Base-by-base conservation (phyloP, 2,329 filamentous ascomycete species). In the Fusarium graminum region DNA sequence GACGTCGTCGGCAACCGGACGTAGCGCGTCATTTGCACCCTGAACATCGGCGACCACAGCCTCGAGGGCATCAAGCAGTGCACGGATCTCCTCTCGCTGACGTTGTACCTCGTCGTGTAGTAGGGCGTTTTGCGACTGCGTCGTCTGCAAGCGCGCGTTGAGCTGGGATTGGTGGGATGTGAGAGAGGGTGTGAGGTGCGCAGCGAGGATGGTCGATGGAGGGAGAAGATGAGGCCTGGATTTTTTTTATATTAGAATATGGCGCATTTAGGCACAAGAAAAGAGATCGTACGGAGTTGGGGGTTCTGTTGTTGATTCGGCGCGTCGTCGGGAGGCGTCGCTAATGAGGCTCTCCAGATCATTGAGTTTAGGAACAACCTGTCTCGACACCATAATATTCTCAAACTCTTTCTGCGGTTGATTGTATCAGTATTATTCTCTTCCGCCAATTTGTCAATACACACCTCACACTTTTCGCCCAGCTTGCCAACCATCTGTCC, bases 331-430 rank as follows among this genome's bases (percentile, higher is more conserved):
- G 25, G 77, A 77, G 7, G 87, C 87, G 51, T 86, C 84, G 55
- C 75, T 78, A 47, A 87, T 80, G 14, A 90, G 79, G 26, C 68
- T 76, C 71, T 90, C 87, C 8, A 89, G 80, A 73, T 85, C 82
- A 73, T 90, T 90, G 11, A 90, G 79, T 60, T 83, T 83, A 38
- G 79, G 78, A 4, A 90, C 81, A 13, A 89, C 86, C 42, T 81
- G 78, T 59, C 86, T 77, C 59, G 80, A 77, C 17, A 77, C 70
- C 59, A 88, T 73, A 56, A 89, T 86, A 17, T 77, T 79, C 19
- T 84, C 82, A 72, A 90, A 90, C 74, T 89, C 86, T 71, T 80
- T 81, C 79, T 85, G 63, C 38, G 28, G 26, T 42, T 25, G 8
- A 4, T 3, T 9, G 2, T 12, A 4, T 74, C 42, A 66, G 63